Percentiles rank a stretch among this genome's conserved stretches.
These are phyloP conservation scores for Penicillium arizonense DNA, from an alignment of 495 filamentous ascomycete species.

Conservation along the genomic window DNA sequence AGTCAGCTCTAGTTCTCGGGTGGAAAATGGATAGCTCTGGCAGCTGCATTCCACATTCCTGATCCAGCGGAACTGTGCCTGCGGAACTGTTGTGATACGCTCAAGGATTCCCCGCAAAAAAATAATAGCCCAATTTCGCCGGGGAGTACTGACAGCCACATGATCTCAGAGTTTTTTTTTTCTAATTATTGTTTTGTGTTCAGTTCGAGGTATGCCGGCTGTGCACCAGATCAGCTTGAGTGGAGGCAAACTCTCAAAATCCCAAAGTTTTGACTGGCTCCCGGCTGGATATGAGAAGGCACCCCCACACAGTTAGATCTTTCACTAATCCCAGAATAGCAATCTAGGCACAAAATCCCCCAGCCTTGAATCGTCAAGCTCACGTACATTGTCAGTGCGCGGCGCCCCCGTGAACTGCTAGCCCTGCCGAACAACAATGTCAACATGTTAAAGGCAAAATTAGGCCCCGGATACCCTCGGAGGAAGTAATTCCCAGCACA, in stretches of 20 bases:
- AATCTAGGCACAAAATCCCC: slow-evolving; percentile 22
- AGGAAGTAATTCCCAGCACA: neutral
- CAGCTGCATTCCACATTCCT: slow-evolving; percentile 28
- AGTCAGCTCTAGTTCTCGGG: slow-evolving; percentile 10
- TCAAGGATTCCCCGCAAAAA: slow-evolving; percentile 34
- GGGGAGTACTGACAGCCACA: slow-evolving; percentile 12
- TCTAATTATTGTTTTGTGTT: neutral
- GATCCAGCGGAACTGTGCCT: slow-evolving; percentile 14
- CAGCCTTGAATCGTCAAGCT: slow-evolving; percentile 20
- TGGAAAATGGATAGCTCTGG: slow-evolving; percentile 14
- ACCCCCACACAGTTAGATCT: too few relatives aligned
- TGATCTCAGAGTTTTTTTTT: slow-evolving; percentile 1
- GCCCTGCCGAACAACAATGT: neutral
- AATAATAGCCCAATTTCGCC: slow-evolving; percentile 8
- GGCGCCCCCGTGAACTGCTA: slow-evolving; percentile 11
- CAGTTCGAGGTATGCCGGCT: slow-evolving; percentile 2
- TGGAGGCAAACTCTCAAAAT: slow-evolving; percentile 1
- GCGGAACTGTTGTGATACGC: slow-evolving; percentile 28
- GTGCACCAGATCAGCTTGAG: slow-evolving; percentile 9
- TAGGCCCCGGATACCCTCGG: neutral
- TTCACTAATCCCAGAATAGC: neutral
- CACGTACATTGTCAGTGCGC: slow-evolving; percentile 22
- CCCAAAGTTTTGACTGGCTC: neutral
- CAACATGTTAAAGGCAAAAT: too few relatives aligned
- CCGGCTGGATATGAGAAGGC: neutral